phyloP scores from a whole-genome alignment of 345 rosid species.

The Camelina laxa region DNA sequence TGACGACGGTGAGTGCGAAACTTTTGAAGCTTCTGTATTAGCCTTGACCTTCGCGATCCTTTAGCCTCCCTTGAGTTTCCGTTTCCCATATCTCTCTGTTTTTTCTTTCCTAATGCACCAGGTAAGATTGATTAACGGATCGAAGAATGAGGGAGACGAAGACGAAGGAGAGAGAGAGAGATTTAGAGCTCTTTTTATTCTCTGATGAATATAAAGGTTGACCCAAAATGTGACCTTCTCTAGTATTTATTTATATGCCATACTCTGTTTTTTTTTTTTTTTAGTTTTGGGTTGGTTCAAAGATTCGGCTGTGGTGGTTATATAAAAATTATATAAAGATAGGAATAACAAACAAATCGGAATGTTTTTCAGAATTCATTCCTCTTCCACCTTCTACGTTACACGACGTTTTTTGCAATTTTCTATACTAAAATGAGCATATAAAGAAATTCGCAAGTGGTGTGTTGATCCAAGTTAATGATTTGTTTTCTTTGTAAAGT shows the following conservation, averaged over 20 bases:
- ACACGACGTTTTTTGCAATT: not conserved
- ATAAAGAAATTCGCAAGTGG: not conserved
- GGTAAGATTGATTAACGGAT: not conserved
- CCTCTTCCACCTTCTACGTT: slow-evolving; percentile 28
- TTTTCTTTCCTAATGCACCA: not conserved
- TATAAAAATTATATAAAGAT: not conserved
- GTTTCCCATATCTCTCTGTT: slow-evolving; percentile 36
- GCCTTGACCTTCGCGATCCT: slow-evolving; percentile 46
- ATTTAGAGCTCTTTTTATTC: not conserved
- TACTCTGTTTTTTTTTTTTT: slow-evolving; percentile 15
- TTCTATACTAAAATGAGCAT: not conserved
- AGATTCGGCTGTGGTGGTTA: not conserved
- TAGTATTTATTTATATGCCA: not conserved
- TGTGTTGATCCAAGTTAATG: too few species aligned
- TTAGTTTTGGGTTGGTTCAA: not conserved
- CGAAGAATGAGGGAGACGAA: slow-evolving; percentile 10
- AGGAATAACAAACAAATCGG: slow-evolving; percentile 11
- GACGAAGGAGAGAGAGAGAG: not conserved
- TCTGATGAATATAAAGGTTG: slow-evolving; percentile 14
- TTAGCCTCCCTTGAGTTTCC: slow-evolving; percentile 41
- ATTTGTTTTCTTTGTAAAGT: too few species aligned
- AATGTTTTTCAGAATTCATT: not conserved
- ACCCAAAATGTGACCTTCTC: slow-evolving; percentile 5
- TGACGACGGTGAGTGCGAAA: slow-evolving; percentile 50
- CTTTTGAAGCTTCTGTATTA: slow-evolving; percentile 54